Percentiles rank a stretch among this genome's conserved stretches.
These are phyloP conservation scores for Stenogyne calaminthoides DNA, from an alignment of 305 asterid genomes.

Conservation along the genomic window DNA sequence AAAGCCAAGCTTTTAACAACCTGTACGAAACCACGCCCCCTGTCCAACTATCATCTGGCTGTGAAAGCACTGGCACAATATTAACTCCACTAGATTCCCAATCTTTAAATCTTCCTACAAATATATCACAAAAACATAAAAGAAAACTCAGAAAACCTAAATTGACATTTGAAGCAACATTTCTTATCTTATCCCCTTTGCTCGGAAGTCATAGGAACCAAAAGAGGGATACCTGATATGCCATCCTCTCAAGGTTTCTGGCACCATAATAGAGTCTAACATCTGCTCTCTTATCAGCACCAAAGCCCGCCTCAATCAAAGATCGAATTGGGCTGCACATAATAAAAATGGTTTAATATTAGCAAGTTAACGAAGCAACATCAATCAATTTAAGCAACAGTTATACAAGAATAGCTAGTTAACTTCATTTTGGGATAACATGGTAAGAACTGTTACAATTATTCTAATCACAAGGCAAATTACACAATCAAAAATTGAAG, in stretches of 20 bases:
- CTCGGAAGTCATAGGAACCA: conserved; percentile 16
- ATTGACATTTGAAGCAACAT: neutral
- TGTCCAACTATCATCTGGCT: conserved; percentile 72
- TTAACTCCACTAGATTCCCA: conserved; percentile 81
- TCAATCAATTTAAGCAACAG: neutral
- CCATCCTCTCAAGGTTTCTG: conserved; percentile 81
- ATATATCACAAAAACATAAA: neutral
- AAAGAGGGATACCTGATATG: conserved; percentile 65
- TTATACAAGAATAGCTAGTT: conserved; percentile 11
- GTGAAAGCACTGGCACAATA: conserved; percentile 80
- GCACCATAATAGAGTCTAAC: conserved; percentile 93
- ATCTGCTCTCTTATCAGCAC: conserved; percentile 77
- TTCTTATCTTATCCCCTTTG: neutral
- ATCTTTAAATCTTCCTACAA: conserved; percentile 75
- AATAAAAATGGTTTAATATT: conserved; percentile 9
- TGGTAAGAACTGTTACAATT: neutral
- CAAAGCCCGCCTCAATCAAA: conserved; percentile 77
- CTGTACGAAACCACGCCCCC: conserved; percentile 87
- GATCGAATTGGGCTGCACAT: conserved; percentile 82
- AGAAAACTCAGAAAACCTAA: neutral
- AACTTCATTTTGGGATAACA: neutral
- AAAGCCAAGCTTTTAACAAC: conserved; percentile 32
- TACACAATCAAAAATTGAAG: conserved; percentile 9
- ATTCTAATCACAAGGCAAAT: too few relatives aligned
- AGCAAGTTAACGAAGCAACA: conserved; percentile 15